Evolutionary conservation across 495 filamentous ascomycete species (phyloP).

Genomic region (Hypoxylon crocopeplum): DNA sequence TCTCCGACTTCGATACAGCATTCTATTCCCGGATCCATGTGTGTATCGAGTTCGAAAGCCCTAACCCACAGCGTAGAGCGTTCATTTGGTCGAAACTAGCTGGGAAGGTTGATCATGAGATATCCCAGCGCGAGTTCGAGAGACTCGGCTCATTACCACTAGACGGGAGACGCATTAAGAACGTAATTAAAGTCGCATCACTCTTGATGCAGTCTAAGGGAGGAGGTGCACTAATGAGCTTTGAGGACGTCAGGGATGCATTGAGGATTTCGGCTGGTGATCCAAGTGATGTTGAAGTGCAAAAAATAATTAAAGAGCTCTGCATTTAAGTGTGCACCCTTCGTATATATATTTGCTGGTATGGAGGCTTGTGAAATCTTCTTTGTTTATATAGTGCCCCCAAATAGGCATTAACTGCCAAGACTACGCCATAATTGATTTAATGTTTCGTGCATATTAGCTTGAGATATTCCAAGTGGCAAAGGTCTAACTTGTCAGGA

Average conservation of each 20-base stretch:
- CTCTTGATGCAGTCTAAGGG: conserved; percentile 3
- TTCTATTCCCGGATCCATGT: conserved; percentile 48
- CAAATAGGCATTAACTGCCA: too few species aligned
- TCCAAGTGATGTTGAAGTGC: conserved; percentile 3
- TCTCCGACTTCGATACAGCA: conserved; percentile 66
- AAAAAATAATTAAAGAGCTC: conserved; percentile 1
- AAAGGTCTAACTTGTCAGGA: too few species aligned
- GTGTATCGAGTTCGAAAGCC: not conserved
- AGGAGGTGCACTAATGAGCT: not conserved
- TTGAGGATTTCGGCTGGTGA: conserved; percentile 3
- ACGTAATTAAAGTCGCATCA: not conserved
- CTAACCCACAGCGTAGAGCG: not conserved
- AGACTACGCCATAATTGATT: too few species aligned
- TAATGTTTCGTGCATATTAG: too few species aligned
- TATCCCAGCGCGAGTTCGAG: conserved; percentile 1
- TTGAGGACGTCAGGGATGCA: not conserved
- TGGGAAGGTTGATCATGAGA: not conserved
- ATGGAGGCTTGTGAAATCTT: too few species aligned
- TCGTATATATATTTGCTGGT: too few species aligned
- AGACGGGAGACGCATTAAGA: conserved; percentile 7
- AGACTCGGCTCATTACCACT: conserved; percentile 1
- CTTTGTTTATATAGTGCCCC: too few species aligned
- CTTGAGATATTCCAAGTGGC: too few species aligned
- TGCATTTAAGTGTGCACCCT: too few species aligned
- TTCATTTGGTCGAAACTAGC: conserved; percentile 6